These are phyloP conservation scores for Schrenkiella parvula DNA, from an alignment of 345 rosid species.

Conservation along the genomic window DNA sequence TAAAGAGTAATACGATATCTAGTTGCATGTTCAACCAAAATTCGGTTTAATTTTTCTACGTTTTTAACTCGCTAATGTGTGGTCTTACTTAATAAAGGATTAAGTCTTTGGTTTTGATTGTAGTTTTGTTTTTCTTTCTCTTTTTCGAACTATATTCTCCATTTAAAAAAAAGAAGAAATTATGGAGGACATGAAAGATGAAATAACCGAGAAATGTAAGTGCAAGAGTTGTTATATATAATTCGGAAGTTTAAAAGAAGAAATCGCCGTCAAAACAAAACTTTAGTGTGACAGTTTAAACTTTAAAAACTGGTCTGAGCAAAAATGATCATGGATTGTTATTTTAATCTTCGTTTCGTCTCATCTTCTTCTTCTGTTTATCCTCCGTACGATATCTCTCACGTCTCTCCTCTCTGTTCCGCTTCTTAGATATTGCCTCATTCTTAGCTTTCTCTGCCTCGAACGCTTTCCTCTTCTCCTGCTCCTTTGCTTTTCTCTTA, in stretches of 20 bases:
- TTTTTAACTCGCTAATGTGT: no score
- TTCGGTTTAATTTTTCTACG: no score
- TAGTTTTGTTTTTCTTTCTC: neutral
- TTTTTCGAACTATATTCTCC: neutral
- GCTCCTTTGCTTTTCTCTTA: slow-evolving; percentile 57
- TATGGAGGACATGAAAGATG: neutral
- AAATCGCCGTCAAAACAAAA: slow-evolving; percentile 1
- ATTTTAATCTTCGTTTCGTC: slow-evolving; percentile 5
- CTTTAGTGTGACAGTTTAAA: neutral
- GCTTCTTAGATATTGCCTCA: slow-evolving; percentile 57
- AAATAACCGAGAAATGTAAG: neutral
- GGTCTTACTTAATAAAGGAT: no score
- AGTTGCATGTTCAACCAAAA: neutral
- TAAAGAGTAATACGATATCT: neutral
- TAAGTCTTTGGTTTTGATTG: neutral
- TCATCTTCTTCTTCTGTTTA: slow-evolving; percentile 53
- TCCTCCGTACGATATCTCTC: slow-evolving; percentile 71
- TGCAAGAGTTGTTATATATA: neutral
- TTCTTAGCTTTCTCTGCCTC: slow-evolving; percentile 69
- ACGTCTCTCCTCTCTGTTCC: slow-evolving; percentile 71
- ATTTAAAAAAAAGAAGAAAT: neutral
- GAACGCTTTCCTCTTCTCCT: slow-evolving; percentile 49
- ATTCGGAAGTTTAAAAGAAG: neutral
- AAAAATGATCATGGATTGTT: neutral
- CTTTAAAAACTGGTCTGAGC: neutral